Evolutionary conservation across 1,139 yeast species (phyloP), one percentile per base, ranked within the genome.

Genomic region (Torulaspora globosa): DNA sequence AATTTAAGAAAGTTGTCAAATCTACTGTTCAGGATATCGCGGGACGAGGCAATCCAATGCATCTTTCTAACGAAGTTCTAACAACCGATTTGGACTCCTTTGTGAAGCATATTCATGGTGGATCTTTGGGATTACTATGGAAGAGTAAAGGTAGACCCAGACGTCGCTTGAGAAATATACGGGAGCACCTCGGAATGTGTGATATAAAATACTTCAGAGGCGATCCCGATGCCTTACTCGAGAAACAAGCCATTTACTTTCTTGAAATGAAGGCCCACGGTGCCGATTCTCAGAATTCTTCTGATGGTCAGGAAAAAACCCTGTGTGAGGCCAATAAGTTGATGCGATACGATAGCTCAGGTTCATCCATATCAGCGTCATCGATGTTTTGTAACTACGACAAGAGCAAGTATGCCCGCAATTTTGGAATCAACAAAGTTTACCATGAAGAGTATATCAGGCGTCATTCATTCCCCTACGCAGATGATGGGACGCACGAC

Each of bases 21-120:
- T 76, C 77, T 23, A 83, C 90, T 0, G 87, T 86, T 39, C 87
- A 83, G 58, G 95, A 86, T 58, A 73, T 79, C 3, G 69, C 78
- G 0, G 70, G 72, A 26, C 67, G 63, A 46, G 59, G 63, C 9
- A 60, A 65, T 31, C 62, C 72, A 7, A 67, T 68, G 33, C 72
- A 70, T 41, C 53, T 65, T 11, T 68, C 77, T 1, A 66, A 69
- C 23, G 79, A 75, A 44, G 71, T 74, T n/a, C 71, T 79, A 47
- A 76, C 82, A 0, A 59, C 71, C 5, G 79, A 78, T 45, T 56
- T 78, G 23, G 80, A 75, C 29, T 66, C 69, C 30, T 59, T 77
- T 23, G 66, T 73, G 7, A 63, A 64, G 36, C 69, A 69, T 49
- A 63, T 74, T 15, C 71, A 70, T 36, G 63, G 67, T 45, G 80